phyloP scores from a whole-genome alignment of 768 basidiomycete species.

The Termitomyces sp. region DNA sequence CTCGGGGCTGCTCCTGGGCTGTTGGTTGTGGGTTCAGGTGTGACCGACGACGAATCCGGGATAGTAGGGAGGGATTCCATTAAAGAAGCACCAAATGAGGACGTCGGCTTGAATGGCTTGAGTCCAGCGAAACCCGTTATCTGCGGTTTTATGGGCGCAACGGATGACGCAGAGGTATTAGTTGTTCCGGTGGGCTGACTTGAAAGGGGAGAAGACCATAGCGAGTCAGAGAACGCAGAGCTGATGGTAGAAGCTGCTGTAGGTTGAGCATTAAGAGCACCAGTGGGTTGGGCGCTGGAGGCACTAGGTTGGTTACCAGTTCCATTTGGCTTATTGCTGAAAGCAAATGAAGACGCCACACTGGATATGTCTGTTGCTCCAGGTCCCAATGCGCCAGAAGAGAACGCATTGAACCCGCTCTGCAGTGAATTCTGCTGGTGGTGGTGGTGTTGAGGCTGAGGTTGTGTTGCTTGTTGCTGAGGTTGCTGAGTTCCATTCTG shows the following conservation, averaged over 20 bases:
- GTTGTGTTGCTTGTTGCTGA: slow-evolving; percentile 17
- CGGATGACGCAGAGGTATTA: slow-evolving; percentile 20
- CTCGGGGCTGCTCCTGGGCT: slow-evolving; percentile 10
- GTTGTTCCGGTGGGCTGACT: slow-evolving; percentile 49
- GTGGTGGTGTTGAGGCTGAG: slow-evolving; percentile 20
- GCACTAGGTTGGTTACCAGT: background rate
- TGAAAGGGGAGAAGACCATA: slow-evolving; percentile 43
- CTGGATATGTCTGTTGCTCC: slow-evolving; percentile 58
- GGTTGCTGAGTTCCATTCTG: slow-evolving; percentile 17
- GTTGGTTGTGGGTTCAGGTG: slow-evolving; percentile 36
- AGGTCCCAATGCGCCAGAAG: slow-evolving; percentile 35
- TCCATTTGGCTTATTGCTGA: slow-evolving; percentile 29
- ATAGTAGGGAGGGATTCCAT: slow-evolving; percentile 74
- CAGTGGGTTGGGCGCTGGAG: background rate
- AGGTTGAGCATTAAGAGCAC: slow-evolving; percentile 24
- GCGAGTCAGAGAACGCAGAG: slow-evolving; percentile 43
- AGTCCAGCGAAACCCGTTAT: slow-evolving; percentile 55
- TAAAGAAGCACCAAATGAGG: slow-evolving; percentile 74
- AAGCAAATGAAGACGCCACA: slow-evolving; percentile 72
- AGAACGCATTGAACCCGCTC: slow-evolving; percentile 33
- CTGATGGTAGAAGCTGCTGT: slow-evolving; percentile 33
- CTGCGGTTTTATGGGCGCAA: slow-evolving; percentile 37
- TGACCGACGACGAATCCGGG: slow-evolving; percentile 50
- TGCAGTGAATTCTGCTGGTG: slow-evolving; percentile 16
- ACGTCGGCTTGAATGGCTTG: slow-evolving; percentile 81